These are phyloP conservation scores for Scutellospora calospora DNA, from an alignment of 371 early-diverging fungal genomes.

Conservation along the genomic window DNA sequence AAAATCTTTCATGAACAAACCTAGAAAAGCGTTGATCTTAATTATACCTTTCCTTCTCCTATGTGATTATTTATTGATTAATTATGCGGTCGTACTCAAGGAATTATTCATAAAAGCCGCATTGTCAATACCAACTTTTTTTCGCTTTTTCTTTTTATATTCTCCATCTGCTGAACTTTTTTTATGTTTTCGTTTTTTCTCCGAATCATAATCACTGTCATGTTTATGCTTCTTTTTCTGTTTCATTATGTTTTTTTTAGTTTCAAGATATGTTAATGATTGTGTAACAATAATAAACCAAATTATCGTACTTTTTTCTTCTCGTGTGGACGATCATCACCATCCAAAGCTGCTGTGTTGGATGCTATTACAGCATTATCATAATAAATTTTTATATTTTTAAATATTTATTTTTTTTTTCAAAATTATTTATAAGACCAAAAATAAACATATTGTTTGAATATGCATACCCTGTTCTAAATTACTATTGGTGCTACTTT, in stretches of 20 bases:
- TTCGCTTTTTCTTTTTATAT: slow-evolving; percentile 25
- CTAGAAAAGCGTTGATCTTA: no score
- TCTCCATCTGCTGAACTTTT: background rate
- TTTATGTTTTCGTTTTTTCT: slow-evolving; percentile 29
- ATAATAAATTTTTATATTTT: background rate
- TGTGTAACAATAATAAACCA: background rate
- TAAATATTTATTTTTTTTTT: background rate
- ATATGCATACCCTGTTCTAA: slow-evolving; percentile 11
- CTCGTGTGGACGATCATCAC: background rate
- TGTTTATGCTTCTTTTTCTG: slow-evolving; percentile 17
- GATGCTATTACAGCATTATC: background rate
- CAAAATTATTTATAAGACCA: background rate
- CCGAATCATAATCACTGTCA: slow-evolving; percentile 13
- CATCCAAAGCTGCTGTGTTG: background rate
- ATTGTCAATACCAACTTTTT: background rate
- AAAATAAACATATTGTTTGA: background rate
- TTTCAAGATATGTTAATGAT: background rate
- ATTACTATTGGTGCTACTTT: background rate
- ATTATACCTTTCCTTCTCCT: no score
- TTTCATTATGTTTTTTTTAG: background rate
- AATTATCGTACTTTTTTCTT: slow-evolving; percentile 12
- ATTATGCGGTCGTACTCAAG: no score
- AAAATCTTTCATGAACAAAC: no score
- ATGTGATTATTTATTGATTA: no score
- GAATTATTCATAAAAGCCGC: no score